These are phyloP conservation scores for Exserohilum turcica DNA, from an alignment of 2,329 filamentous ascomycete species.

Conservation along the genomic window DNA sequence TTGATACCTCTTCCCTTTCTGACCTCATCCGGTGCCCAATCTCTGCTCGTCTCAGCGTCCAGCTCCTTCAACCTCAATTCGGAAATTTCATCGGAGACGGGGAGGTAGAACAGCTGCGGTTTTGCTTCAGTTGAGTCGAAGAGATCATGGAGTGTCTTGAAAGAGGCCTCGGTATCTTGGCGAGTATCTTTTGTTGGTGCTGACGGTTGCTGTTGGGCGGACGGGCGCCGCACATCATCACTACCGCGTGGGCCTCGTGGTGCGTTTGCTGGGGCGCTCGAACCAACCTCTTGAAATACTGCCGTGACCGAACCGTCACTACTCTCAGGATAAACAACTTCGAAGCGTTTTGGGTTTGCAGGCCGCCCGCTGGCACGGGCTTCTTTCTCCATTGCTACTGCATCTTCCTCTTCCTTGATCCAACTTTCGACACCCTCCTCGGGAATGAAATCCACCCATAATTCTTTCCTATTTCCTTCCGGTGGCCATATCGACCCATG, in stretches of 20 bases:
- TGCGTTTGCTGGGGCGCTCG: slow-evolving; percentile 30
- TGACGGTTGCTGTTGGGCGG: slow-evolving; percentile 3
- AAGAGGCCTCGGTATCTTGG: slow-evolving; percentile 42
- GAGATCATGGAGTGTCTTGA: slow-evolving; percentile 63
- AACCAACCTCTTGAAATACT: slow-evolving; percentile 43
- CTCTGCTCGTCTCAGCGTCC: slow-evolving; percentile 50
- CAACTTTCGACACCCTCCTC: slow-evolving; percentile 73
- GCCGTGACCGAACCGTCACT: slow-evolving; percentile 28
- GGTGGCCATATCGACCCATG: slow-evolving; percentile 85
- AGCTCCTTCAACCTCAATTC: slow-evolving; percentile 67
- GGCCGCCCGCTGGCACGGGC: slow-evolving; percentile 27
- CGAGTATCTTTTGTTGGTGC: slow-evolving; percentile 16
- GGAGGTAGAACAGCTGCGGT: slow-evolving; percentile 68
- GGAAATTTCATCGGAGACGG: slow-evolving; percentile 68
- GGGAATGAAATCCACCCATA: slow-evolving; percentile 91
- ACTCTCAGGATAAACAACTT: slow-evolving; percentile 37
- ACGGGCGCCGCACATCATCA: slow-evolving; percentile 9
- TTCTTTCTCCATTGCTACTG: slow-evolving; percentile 36
- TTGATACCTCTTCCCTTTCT: slow-evolving; percentile 39
- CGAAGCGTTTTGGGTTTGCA: slow-evolving; percentile 34
- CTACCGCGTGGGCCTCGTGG: slow-evolving; percentile 29
- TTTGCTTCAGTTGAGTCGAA: slow-evolving; percentile 66
- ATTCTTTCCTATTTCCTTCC: slow-evolving; percentile 78
- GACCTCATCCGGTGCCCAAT: slow-evolving; percentile 47
- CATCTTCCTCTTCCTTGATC: slow-evolving; percentile 61